These are phyloP conservation scores for Aspergillus sp. DNA, from an alignment of 2,329 filamentous ascomycete genomes.

Conservation along the genomic window DNA sequence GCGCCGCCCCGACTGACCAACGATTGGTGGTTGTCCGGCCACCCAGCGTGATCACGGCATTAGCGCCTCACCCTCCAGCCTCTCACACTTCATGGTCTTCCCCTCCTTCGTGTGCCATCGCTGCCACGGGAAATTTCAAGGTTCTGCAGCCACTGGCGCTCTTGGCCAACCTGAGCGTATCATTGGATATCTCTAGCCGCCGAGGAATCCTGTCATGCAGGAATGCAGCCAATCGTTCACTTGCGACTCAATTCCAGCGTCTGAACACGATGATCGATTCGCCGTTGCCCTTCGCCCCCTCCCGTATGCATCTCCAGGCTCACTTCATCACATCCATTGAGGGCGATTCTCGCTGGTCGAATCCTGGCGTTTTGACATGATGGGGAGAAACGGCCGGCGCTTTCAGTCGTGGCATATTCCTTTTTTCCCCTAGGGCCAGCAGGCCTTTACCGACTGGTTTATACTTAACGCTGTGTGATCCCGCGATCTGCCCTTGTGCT, in stretches of 20 bases:
- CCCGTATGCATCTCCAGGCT: constrained; percentile 19
- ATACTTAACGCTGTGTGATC: constrained; percentile 18
- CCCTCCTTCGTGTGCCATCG: constrained; percentile 8
- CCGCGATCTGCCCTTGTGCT: constrained; percentile 3
- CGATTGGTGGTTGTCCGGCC: background rate
- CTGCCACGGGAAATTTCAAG: constrained; percentile 6
- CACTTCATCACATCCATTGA: constrained; percentile 18
- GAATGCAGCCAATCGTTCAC: constrained; percentile 11
- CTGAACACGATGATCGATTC: constrained; percentile 8
- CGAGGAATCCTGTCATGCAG: constrained; percentile 17
- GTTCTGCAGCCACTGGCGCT: background rate
- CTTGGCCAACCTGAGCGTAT: constrained; percentile 4
- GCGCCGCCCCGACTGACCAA: constrained; percentile 15
- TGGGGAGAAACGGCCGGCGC: constrained; percentile 4
- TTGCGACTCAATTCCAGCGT: background rate
- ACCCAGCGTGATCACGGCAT: constrained; percentile 16
- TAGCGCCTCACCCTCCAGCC: constrained; percentile 13
- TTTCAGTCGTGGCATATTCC: constrained; percentile 14
- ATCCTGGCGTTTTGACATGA: constrained; percentile 3
- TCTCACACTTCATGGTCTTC: constrained; percentile 6
- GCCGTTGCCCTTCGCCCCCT: constrained; percentile 9
- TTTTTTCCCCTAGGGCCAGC: constrained; percentile 10
- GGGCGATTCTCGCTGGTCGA: constrained; percentile 7
- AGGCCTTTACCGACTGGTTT: background rate
- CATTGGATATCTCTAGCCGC: constrained; percentile 13